Evolutionary conservation across 768 basidiomycete genomes (phyloP), one percentile per base, ranked within the genome.

Genomic region (Collybia mongolica): DNA sequence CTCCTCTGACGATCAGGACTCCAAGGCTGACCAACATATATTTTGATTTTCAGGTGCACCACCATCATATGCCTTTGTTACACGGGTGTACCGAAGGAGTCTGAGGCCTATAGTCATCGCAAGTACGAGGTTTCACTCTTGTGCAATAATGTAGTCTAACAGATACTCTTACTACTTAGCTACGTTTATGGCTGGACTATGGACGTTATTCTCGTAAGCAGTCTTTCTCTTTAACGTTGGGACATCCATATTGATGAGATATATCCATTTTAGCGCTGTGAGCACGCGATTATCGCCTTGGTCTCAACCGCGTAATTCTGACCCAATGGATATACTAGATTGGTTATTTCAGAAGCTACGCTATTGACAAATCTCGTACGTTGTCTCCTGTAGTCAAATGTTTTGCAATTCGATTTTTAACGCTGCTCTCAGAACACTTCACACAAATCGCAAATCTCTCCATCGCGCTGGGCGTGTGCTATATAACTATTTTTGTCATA

Each of bases 141-240:
- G 20, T 44, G 14, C 9, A 9, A 28, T 32, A 9, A 12, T 12
- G 7, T 14, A 14, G 9, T 28, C 9, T 6, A 20, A 37, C 9
- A 15, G 19, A 40, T 20, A 28, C 48, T 56, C 23, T 50, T 20
- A 28, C 65, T 32, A 32, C 47, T 29, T 49, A 79, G 78, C 69
- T 43, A 70, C 76, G 1, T 52, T 76, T 39, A 26, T 84, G 19
- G 72, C 70, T 19, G 80, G 76, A 5, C 48, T 89, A 14, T 90
- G 86, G 83, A 59, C 78, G 19, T 65, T 90, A 7, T 66, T 81
- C 52, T 79, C 78, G 88, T 90, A 63, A 66, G 88, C 24, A 7
- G 7, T 75, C 15, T 39, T 0, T 24, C 42, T 32, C 14, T 39
- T 35, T 4, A 7, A n/a, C 32, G 1, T 12, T 17, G 5, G 29